Evolutionary conservation across 2,329 filamentous ascomycete species (phyloP), one percentile per base, ranked within the genome.

Genomic region (Neoarthrinium moseri): DNA sequence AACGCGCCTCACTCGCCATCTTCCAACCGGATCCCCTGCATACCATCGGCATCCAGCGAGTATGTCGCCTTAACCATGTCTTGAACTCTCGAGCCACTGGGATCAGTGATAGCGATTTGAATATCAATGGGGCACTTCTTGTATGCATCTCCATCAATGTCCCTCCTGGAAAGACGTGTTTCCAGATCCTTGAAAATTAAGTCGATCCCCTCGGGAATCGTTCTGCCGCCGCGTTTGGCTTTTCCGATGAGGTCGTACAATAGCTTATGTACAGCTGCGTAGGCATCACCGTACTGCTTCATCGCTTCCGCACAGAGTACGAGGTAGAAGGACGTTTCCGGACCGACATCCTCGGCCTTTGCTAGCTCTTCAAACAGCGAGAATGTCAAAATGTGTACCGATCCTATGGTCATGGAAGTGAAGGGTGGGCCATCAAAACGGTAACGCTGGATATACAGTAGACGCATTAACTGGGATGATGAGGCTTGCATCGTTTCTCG

Each of bases 401-500:
- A 36, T 12, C 42, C 42, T 4, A 37, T 32, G 32, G 42, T 45
- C 32, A 33, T 37, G 12, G 32, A 45, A 17, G 32, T 45, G 23
- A 36, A 45, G 8, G 42, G 42, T 24, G 42, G 42, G 12, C 42
- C 42, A 24, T 36, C 42, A 33, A 26, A 45, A n/a, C 33, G 42
- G 33, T 45, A 37, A 2, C 33, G 42, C 17, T 45, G 42, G 5
- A 29, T 45, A 24, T 27, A 27, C 15, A 45, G 22, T 12, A 45
- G 33, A 21, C 42, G 42, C 11, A 30, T 30, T 33, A 45, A 29
- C 42, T 45, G 42, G 17, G 33, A 27, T 15, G 37, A 13, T 6
- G 42, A 45, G 33, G 42, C 42, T 8, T 24, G 32, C 17, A 36
- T 37, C 5, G 15, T 13, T 12, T 35, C 42, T 15, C 29, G 17